Base-by-base conservation (phyloP, 192 early-diverging fungal genomes). In the Lunasporangiospora selenospora region DNA sequence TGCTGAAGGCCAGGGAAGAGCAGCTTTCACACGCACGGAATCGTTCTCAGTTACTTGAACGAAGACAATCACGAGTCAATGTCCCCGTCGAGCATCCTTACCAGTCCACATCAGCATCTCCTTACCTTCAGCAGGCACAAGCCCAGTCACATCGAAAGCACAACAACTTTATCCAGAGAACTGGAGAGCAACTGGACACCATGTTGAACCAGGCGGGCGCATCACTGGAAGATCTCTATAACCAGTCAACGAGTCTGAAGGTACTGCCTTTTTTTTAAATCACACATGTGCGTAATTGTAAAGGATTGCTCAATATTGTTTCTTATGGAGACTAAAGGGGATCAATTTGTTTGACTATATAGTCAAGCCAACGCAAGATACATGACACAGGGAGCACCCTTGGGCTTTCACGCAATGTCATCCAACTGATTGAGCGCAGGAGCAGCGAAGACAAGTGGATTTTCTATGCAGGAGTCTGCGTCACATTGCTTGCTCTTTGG, bases 361-460 rank as follows among this genome's bases (percentile, higher is more conserved):
- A 86, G 85, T 81, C 78, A 70, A 76, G 82, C 29, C 85, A 86
- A 66, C 63, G 79, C 44, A 80, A 77, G 53, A 70, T 86, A 24
- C 53, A 81, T 61, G 85, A 86, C 58, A 76, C 82, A 50, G 82
- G 80, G 18, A 82, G 81, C 67, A 78, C 81, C n/a, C 71, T 86
- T 2, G 85, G 85, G 15, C 63, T 86, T 39, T 86, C 85, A 19
- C 80, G 80, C 48, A 84, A 80, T 75, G 80, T 82, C 10, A 86
- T 86, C 32, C 75, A 81, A 32, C 78, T 78, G 55, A 84, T 86
- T 60, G 85, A 86, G 48, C 75, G 85, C 36, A 64, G 82, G 41
- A 79, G 79, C 42, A 31, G 57, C 32, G 81, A 86, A 50, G 85
- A 86, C 62, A 86, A 81, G 27, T 86, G 85, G 85, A 84, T 86